Percentiles rank a stretch among this genome's conserved stretches.
Conservation (phyloP, 139 green algal species). For the Dunaliella sp. region DNA sequence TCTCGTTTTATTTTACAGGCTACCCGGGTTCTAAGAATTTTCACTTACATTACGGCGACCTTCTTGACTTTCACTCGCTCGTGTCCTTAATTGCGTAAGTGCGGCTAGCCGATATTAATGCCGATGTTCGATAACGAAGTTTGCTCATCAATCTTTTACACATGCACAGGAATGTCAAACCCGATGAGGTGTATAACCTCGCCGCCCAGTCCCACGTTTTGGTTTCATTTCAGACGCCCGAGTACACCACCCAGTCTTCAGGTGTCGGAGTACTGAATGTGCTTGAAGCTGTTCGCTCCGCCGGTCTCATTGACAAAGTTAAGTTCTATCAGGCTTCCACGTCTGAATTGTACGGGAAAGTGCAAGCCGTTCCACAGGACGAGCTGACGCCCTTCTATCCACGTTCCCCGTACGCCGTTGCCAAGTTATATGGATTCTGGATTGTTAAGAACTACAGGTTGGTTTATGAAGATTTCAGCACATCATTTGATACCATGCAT, state of each 20-base stretch:
- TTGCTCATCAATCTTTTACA: no score
- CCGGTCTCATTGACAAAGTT: constrained; percentile 42
- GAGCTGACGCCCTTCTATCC: constrained; percentile 75
- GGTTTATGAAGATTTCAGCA: no score
- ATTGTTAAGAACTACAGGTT: constrained; percentile 22
- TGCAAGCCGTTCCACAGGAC: constrained; percentile 67
- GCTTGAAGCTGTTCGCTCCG: constrained; percentile 62
- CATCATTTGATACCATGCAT: no score
- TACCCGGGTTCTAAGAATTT: no score
- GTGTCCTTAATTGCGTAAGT: constrained; percentile 35
- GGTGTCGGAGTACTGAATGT: constrained; percentile 58
- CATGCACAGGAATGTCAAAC: no score
- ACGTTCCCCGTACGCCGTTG: constrained; percentile 73
- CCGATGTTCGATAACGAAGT: no score
- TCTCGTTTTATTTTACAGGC: no score
- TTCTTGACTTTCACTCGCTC: constrained; percentile 53
- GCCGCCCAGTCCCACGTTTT: constrained; percentile 70
- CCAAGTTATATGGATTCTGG: constrained; percentile 75
- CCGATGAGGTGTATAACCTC: constrained; percentile 81
- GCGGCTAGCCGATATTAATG: no score
- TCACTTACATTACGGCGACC: constrained; percentile 65
- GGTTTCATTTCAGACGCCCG: constrained; percentile 73
- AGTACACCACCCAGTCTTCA: constrained; percentile 69
- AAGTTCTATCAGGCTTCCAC: constrained; percentile 78
- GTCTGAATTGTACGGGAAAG: constrained; percentile 75